phyloP scores from a whole-genome alignment of 768 basidiomycete species.

The Naganishia friedmannii region DNA sequence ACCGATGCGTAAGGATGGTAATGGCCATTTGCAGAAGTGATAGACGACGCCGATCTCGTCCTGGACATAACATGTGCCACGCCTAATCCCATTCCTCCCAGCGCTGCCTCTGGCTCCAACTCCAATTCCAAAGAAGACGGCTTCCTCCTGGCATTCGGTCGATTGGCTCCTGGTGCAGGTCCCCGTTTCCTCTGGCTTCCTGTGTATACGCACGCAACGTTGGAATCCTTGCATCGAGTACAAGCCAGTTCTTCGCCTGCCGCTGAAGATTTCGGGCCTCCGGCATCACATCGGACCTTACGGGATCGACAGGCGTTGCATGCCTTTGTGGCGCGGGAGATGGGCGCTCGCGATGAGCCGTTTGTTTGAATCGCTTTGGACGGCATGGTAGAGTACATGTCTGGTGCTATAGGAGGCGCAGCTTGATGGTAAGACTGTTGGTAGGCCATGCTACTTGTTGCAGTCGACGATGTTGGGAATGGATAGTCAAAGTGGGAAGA shows the following conservation, averaged over 20 bases:
- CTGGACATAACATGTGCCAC: slow-evolving; percentile 8
- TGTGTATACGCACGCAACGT: slow-evolving; percentile 45
- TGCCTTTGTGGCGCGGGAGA: slow-evolving; percentile 49
- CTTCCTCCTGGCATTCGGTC: slow-evolving; percentile 13
- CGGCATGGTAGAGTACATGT: slow-evolving; percentile 22
- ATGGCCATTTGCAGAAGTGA: slow-evolving; percentile 10
- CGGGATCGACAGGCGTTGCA: slow-evolving; percentile 49
- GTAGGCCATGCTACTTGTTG: slow-evolving; percentile 4
- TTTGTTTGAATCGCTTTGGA: slow-evolving; percentile 18
- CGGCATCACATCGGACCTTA: slow-evolving; percentile 50
- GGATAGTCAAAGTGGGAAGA: slow-evolving; percentile 13
- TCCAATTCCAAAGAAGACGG: slow-evolving; percentile 4
- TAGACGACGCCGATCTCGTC: slow-evolving; percentile 16
- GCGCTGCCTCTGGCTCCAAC: background rate
- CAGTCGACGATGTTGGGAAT: background rate
- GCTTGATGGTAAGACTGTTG: background rate
- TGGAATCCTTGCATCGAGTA: slow-evolving; percentile 45
- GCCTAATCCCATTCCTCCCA: background rate
- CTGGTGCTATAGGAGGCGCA: background rate
- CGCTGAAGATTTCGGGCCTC: slow-evolving; percentile 34
- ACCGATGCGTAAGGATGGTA: slow-evolving; percentile 15
- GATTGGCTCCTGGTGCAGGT: slow-evolving; percentile 47
- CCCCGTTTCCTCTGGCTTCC: slow-evolving; percentile 49
- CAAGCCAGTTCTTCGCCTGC: slow-evolving; percentile 38
- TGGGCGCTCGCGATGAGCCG: slow-evolving; percentile 40